Evolutionary conservation across 2,329 filamentous ascomycete genomes (phyloP).

Genomic region (Penicillium sp.): DNA sequence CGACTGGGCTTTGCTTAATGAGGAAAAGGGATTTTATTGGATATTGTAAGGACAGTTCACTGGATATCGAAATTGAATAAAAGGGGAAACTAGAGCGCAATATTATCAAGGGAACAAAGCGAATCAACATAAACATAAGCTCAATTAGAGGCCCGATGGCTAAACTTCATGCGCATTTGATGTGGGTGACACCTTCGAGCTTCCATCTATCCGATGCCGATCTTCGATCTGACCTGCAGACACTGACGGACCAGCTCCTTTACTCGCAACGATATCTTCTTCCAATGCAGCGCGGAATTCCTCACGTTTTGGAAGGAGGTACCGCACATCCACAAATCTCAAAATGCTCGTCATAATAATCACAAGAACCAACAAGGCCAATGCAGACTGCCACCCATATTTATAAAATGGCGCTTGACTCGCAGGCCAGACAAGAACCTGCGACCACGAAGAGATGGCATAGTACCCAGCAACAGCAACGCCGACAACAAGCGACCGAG

Average conservation of each 20-base stretch:
- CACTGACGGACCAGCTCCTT: constrained; percentile 6
- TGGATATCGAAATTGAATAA: not conserved
- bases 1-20: not conserved
- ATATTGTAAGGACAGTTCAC: not conserved
- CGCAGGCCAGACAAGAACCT: constrained; percentile 54
- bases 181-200: not conserved
- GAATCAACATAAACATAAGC: not conserved
- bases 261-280: constrained; percentile 9
- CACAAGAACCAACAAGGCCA: constrained; percentile 46
- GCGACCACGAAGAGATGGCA: constrained; percentile 51
- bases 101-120: not conserved
- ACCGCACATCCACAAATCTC: constrained; percentile 46
- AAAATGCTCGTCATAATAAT: constrained; percentile 46
- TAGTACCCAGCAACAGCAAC: constrained; percentile 52
- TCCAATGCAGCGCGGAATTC: constrained; percentile 18
- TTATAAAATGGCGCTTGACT: constrained; percentile 50
- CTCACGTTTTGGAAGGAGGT: constrained; percentile 30
- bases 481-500: constrained; percentile 49
- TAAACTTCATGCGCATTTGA: not conserved
- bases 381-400: constrained; percentile 50
- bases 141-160: not conserved
- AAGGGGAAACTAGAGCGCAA: too few relatives aligned
- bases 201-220: not conserved
- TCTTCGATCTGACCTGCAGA: not conserved
- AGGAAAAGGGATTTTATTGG: not conserved